Evolutionary conservation across 768 basidiomycete species (phyloP).

Genomic region (Pholiota microspora): DNA sequence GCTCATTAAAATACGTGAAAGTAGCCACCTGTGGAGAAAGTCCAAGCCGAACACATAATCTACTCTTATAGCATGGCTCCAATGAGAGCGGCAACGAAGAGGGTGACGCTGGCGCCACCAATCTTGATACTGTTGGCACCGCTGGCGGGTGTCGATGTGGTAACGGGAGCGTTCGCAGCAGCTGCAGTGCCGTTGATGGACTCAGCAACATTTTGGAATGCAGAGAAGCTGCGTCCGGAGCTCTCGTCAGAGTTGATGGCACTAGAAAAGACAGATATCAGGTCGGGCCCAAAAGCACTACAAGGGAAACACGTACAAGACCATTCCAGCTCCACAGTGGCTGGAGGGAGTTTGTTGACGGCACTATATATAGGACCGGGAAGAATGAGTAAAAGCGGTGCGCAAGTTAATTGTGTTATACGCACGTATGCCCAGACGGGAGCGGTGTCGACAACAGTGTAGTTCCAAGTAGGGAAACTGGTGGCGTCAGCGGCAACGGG

Average conservation of each 20-base stretch:
- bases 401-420: slow-evolving; percentile 1
- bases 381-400: not conserved
- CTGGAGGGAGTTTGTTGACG: slow-evolving; percentile 35
- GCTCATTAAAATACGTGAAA: slow-evolving; percentile 20
- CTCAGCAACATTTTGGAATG: slow-evolving; percentile 56
- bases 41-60: not conserved
- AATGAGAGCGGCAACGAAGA: slow-evolving; percentile 28
- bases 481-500: slow-evolving; percentile 42
- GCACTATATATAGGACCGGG: slow-evolving; percentile 28
- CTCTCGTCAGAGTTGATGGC: slow-evolving; percentile 57
- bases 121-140: slow-evolving; percentile 32
- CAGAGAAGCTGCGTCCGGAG: slow-evolving; percentile 48
- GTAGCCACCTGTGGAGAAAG: slow-evolving; percentile 7
- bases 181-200: slow-evolving; percentile 50
- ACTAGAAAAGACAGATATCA: slow-evolving; percentile 19
- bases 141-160: slow-evolving; percentile 24
- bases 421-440: slow-evolving; percentile 59
- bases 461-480: slow-evolving; percentile 52
- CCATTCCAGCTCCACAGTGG: slow-evolving; percentile 56
- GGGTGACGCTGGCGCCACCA: slow-evolving; percentile 29
- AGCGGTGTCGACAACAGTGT: slow-evolving; percentile 55
- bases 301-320: slow-evolving; percentile 36
- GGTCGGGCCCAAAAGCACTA: not conserved
- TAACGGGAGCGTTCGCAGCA: slow-evolving; percentile 27
- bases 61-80: slow-evolving; percentile 31